Evolutionary conservation across 2,329 filamentous ascomycete genomes (phyloP).

Genomic region (Calonectria henricotiae): DNA sequence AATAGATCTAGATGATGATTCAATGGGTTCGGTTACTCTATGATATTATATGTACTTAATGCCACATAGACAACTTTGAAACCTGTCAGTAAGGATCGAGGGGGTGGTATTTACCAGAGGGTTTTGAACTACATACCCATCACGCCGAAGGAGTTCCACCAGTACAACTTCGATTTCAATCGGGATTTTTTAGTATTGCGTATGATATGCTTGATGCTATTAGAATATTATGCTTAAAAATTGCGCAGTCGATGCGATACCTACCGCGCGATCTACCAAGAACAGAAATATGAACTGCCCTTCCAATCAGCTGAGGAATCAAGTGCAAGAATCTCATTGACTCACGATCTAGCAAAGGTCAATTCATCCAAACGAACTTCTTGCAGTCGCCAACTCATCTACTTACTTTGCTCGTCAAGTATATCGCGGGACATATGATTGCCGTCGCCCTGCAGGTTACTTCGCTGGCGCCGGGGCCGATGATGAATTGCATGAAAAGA

Average conservation of each 20-base stretch:
- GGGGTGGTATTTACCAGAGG: too few relatives aligned
- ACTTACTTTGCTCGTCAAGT: slow-evolving; percentile 7
- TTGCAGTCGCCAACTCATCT: not conserved
- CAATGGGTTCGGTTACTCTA: not conserved
- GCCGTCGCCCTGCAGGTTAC: not conserved
- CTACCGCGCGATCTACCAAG: slow-evolving; percentile 1
- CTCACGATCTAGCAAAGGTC: not conserved
- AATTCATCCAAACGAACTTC: not conserved
- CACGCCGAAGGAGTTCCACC: slow-evolving; percentile 10
- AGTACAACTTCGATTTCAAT: slow-evolving; percentile 1
- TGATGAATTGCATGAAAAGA: not conserved
- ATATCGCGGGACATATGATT: not conserved
- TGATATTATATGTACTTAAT: not conserved
- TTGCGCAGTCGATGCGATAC: not conserved
- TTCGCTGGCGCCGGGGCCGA: not conserved
- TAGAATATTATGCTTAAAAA: not conserved
- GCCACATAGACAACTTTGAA: slow-evolving; percentile 5
- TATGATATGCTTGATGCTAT: not conserved
- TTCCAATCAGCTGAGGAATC: not conserved
- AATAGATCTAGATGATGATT: not conserved
- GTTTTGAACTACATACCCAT: not conserved
- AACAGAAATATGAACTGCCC: not conserved
- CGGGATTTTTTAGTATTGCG: not conserved
- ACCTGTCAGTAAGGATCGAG: not conserved
- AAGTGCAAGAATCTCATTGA: not conserved